Percentiles rank a stretch among this genome's conserved stretches.
These are phyloP conservation scores for Beta vulgaris DNA, from an alignment of 148 eudicot species.

Conservation along the genomic window DNA sequence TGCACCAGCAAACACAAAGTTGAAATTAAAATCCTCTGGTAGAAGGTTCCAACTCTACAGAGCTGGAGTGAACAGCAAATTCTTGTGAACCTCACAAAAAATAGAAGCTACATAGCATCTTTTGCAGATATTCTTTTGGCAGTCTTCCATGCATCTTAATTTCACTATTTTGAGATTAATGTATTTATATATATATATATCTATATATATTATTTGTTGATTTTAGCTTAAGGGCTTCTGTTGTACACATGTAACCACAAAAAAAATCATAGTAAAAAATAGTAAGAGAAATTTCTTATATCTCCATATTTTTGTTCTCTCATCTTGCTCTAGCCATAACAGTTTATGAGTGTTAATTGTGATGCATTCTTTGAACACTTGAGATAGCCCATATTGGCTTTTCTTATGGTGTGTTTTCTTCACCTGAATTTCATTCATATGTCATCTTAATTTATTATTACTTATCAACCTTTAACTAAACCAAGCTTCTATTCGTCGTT, in stretches of 20 bases:
- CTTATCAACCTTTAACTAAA: too few relatives aligned
- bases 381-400: too few relatives aligned
- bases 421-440: too few relatives aligned
- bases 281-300: conserved; percentile 9
- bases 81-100: conserved; percentile 36
- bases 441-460: too few relatives aligned
- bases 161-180: conserved; percentile 18
- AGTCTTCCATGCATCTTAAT: neutral
- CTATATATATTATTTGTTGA: conserved; percentile 26
- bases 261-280: conserved; percentile 19
- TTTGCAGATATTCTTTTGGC: conserved; percentile 14
- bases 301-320: neutral
- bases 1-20: conserved; percentile 56
- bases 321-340: neutral
- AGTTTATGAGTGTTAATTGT: too few relatives aligned
- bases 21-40: conserved; percentile 38
- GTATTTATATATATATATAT: conserved; percentile 19
- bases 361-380: too few relatives aligned
- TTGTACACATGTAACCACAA: conserved; percentile 24
- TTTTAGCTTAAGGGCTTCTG: conserved; percentile 19
- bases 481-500: too few relatives aligned
- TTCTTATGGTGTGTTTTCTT: too few relatives aligned
- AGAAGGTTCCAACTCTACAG: conserved; percentile 57
- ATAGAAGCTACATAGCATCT: neutral
- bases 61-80: conserved; percentile 76